Percentiles rank a stretch among this genome's conserved stretches.
phyloP scores from a whole-genome alignment of 1,139 yeast species.

The Arxiozyma slooffiae region DNA sequence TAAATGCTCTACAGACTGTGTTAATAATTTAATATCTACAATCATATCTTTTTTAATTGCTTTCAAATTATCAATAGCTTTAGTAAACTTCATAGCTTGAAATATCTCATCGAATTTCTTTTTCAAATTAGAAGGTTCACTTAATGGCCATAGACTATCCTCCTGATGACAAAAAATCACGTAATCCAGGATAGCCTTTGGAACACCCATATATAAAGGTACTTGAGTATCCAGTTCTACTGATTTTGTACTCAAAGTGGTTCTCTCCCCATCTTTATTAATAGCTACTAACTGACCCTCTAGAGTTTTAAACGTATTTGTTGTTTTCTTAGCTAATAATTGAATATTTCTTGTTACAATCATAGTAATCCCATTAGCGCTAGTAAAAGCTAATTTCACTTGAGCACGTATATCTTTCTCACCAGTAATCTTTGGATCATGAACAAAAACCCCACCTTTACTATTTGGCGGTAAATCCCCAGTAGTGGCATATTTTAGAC shows the following conservation, averaged over 20 bases:
- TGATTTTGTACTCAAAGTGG: conserved; percentile 71
- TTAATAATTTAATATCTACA: conserved; percentile 61
- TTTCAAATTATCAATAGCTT: conserved; percentile 76
- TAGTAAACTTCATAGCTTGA: conserved; percentile 88
- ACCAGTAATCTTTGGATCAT: conserved; percentile 79
- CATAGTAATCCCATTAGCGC: conserved; percentile 68
- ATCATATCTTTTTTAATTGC: conserved; percentile 66
- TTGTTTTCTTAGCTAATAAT: conserved; percentile 49
- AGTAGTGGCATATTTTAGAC: conserved; percentile 86
- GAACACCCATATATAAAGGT: conserved; percentile 78
- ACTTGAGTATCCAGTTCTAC: conserved; percentile 77
- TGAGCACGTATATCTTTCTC: conserved; percentile 78
- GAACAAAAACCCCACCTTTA: conserved; percentile 92
- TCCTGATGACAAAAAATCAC: conserved; percentile 98
- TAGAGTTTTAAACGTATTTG: conserved; percentile 73
- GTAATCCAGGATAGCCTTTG: conserved; percentile 77
- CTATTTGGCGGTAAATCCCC: conserved; percentile 95
- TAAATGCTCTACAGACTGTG: conserved; percentile 69
- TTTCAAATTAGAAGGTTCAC: conserved; percentile 82
- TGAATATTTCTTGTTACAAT: conserved; percentile 81
- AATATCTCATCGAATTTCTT: conserved; percentile 93
- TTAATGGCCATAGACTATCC: conserved; percentile 91
- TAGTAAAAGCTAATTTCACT: conserved; percentile 75
- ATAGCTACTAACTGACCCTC: conserved; percentile 78
- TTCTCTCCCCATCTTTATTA: conserved; percentile 50